phyloP scores from a whole-genome alignment of 2,329 filamentous ascomycete genomes.

The Sclerotinia spermophila region DNA sequence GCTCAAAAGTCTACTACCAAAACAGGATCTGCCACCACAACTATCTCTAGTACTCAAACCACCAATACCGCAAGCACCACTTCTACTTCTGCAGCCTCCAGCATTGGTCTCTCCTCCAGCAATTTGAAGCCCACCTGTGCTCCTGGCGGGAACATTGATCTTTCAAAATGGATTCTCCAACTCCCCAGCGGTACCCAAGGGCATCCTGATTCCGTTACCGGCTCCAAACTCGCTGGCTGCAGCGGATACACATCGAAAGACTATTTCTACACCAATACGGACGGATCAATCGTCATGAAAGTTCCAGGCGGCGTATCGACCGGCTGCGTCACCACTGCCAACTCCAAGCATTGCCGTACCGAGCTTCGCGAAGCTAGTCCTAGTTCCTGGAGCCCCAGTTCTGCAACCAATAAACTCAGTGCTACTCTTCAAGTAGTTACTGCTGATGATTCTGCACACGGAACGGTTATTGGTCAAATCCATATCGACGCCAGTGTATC shows the following conservation, averaged over 20 bases:
- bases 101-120: not conserved
- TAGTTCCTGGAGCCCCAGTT: slow-evolving; percentile 37
- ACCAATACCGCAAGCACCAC: not conserved
- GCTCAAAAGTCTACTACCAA: not conserved
- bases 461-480: slow-evolving; percentile 42
- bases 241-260: slow-evolving; percentile 37
- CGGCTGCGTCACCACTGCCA: slow-evolving; percentile 41
- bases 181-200: slow-evolving; percentile 39
- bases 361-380: slow-evolving; percentile 42
- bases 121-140: slow-evolving; percentile 21
- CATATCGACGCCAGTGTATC: slow-evolving; percentile 40
- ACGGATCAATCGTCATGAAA: slow-evolving; percentile 41
- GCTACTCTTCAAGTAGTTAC: slow-evolving; percentile 35
- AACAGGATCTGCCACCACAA: not conserved
- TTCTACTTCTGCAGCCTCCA: not conserved
- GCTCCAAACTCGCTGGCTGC: slow-evolving; percentile 38
- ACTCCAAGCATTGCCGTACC: slow-evolving; percentile 43
- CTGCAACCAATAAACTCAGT: slow-evolving; percentile 37
- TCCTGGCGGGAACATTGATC: slow-evolving; percentile 39
- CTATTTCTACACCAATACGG: slow-evolving; percentile 39
- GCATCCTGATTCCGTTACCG: slow-evolving; percentile 35
- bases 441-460: slow-evolving; percentile 38
- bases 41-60: not conserved
- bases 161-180: slow-evolving; percentile 39
- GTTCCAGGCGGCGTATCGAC: slow-evolving; percentile 39